A percentile compares a stretch with the other conserved stretches of the same genome.
These are phyloP conservation scores for Penicillium paxilli DNA, from an alignment of 495 filamentous ascomycete genomes.

Conservation along the genomic window DNA sequence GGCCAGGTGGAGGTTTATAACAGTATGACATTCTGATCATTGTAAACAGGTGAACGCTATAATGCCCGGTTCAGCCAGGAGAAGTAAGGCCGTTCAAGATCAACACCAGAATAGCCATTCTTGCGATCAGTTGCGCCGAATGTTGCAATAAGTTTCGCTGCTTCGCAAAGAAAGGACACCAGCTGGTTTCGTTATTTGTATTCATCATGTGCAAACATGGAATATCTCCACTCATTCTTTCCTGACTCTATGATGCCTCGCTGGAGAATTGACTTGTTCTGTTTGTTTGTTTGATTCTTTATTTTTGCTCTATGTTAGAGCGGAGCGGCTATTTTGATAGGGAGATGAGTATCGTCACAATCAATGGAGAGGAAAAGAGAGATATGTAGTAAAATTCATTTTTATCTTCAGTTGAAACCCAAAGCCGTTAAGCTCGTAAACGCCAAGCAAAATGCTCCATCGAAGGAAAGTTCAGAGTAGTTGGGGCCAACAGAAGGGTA, in stretches of 20 bases:
- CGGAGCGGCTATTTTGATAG: no score
- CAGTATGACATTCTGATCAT: no score
- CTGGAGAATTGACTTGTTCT: no score
- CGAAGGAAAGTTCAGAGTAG: slow-evolving; percentile 19
- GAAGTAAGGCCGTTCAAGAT: no score
- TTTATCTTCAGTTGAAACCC: slow-evolving; percentile 29
- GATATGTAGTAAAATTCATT: slow-evolving; percentile 10
- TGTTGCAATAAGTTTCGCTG: not conserved
- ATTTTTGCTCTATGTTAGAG: no score
- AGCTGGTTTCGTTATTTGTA: not conserved
- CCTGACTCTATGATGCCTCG: no score
- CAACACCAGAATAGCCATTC: no score
- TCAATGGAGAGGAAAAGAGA: not conserved
- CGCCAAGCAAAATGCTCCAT: slow-evolving; percentile 33
- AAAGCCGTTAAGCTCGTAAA: slow-evolving; percentile 26
- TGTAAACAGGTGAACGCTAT: slow-evolving; percentile 32
- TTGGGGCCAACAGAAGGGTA: not conserved
- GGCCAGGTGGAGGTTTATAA: not conserved
- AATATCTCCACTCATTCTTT: no score
- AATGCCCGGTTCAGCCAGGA: slow-evolving; percentile 33
- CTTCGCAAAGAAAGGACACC: not conserved
- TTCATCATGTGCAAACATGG: no score
- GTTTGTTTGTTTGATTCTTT: no score
- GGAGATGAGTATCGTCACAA: not conserved
- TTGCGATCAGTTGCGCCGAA: not conserved